A percentile compares a stretch with the other conserved stretches of the same genome.
phyloP scores from a whole-genome alignment of 202 grass and related monocot genomes.

The Brachypodium distachyon region DNA sequence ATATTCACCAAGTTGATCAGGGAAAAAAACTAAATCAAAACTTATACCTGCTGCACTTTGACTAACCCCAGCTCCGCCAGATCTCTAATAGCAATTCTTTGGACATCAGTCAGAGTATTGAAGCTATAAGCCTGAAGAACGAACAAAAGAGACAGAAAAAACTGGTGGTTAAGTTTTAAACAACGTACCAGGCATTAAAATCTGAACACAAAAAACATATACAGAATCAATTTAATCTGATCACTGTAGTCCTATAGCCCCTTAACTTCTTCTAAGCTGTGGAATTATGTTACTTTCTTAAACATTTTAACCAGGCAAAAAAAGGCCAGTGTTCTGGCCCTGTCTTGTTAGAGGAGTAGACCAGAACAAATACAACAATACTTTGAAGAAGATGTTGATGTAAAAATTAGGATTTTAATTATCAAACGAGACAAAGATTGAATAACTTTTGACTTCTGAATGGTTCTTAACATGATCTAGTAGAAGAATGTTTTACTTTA shows the following conservation, averaged over 20 bases:
- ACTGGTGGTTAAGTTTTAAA: neutral
- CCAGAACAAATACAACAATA: neutral
- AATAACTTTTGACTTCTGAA: neutral
- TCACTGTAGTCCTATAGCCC: neutral
- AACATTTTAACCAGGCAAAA: neutral
- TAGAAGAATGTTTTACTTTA: slow-evolving; percentile 26
- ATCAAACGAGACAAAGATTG: neutral
- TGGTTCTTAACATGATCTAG: neutral
- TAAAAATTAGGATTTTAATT: neutral
- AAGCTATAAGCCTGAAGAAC: slow-evolving; percentile 78
- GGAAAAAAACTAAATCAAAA: neutral
- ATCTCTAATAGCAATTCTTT: slow-evolving; percentile 82
- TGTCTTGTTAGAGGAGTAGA: neutral
- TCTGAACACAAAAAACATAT: neutral
- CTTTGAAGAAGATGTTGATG: neutral
- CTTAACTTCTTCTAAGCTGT: neutral
- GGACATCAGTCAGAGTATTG: slow-evolving; percentile 69
- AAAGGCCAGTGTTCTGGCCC: neutral
- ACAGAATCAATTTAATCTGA: neutral
- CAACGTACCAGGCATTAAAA: neutral
- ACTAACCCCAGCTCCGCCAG: slow-evolving; percentile 73
- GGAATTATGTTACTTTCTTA: neutral
- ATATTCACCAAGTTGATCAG: neutral
- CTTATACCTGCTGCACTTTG: slow-evolving; percentile 77
- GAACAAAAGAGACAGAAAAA: neutral